Percentiles rank a stretch among this genome's conserved stretches.
phyloP scores from a whole-genome alignment of 1,139 yeast genomes.

The Scheffersomyces titani region DNA sequence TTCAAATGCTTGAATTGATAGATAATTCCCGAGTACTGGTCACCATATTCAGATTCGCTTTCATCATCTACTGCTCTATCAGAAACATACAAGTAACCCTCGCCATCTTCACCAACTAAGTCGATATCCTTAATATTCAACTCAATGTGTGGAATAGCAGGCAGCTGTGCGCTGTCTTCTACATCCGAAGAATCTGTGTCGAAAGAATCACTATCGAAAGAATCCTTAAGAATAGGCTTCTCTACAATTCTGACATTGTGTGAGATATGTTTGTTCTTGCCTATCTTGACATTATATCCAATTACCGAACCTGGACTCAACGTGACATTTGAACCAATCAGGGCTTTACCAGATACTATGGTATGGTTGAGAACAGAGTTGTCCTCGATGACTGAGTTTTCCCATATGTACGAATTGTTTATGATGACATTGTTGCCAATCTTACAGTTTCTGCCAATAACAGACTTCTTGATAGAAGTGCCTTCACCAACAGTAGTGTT shows the following conservation, averaged over 20 bases:
- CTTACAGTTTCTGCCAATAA: slow-evolving; percentile 80
- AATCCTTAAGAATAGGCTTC: slow-evolving; percentile 40
- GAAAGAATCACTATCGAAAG: slow-evolving; percentile 23
- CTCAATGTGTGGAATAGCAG: slow-evolving; percentile 6
- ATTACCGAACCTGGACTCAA: slow-evolving; percentile 75
- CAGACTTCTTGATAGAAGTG: slow-evolving; percentile 58
- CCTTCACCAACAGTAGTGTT: slow-evolving; percentile 67
- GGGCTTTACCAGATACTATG: slow-evolving; percentile 67
- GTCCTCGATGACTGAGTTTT: slow-evolving; percentile 71
- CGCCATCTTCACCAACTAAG: slow-evolving; percentile 61
- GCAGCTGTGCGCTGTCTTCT: slow-evolving; percentile 6
- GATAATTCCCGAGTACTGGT: slow-evolving; percentile 41
- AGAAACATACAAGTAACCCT: slow-evolving; percentile 59
- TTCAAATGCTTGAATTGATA: slow-evolving; percentile 66
- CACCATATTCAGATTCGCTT: slow-evolving; percentile 27
- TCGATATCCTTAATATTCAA: slow-evolving; percentile 27
- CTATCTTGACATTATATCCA: slow-evolving; percentile 72
- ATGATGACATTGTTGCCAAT: slow-evolving; percentile 79
- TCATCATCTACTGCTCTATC: slow-evolving; percentile 43
- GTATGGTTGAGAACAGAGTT: slow-evolving; percentile 57
- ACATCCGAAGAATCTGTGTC: slow-evolving; percentile 27
- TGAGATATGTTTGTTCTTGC: slow-evolving; percentile 47
- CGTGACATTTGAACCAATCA: slow-evolving; percentile 51
- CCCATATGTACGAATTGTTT: slow-evolving; percentile 84
- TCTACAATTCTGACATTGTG: slow-evolving; percentile 54